Percentiles rank a stretch among this genome's conserved stretches.
phyloP scores from a whole-genome alignment of 2,329 filamentous ascomycete species.

The Verticillium albo-atrum region DNA sequence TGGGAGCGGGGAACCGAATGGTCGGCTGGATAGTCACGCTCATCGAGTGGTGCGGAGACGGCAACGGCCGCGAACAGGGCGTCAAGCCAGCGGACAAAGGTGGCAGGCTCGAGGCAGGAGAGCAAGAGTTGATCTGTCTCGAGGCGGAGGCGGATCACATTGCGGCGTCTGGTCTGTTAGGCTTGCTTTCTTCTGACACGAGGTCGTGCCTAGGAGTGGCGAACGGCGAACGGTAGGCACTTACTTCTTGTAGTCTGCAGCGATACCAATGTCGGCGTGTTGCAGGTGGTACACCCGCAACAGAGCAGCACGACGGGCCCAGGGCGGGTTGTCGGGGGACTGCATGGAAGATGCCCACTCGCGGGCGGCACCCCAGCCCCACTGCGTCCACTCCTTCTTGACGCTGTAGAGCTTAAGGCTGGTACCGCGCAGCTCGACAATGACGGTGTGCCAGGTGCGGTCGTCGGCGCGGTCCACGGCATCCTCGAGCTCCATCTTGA shows the following conservation, averaged over 20 bases:
- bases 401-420: conserved; percentile 60
- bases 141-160: conserved; percentile 66
- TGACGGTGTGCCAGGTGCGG: conserved; percentile 60
- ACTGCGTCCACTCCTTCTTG: conserved; percentile 54
- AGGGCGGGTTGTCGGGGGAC: conserved; percentile 46
- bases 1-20: conserved; percentile 57
- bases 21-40: conserved; percentile 60
- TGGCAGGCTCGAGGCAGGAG: conserved; percentile 59
- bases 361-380: conserved; percentile 42
- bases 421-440: conserved; percentile 63
- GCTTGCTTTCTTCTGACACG: too few relatives aligned
- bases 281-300: conserved; percentile 67
- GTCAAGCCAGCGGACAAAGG: conserved; percentile 66
- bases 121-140: conserved; percentile 73
- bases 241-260: conserved; percentile 67
- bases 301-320: conserved; percentile 48
- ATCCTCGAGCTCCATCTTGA: conserved; percentile 63
- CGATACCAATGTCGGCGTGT: conserved; percentile 71
- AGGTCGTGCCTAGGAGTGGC: not conserved
- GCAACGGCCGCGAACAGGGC: conserved; percentile 69
- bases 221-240: conserved; percentile 19
- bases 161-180: conserved; percentile 42
- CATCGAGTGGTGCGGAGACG: conserved; percentile 65
- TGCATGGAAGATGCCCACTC: conserved; percentile 37
- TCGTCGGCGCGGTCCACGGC: conserved; percentile 58